A percentile compares a stretch with the other conserved stretches of the same genome.
These are phyloP conservation scores for Crepidotus variabilis DNA, from an alignment of 768 basidiomycete species.

Conservation along the genomic window DNA sequence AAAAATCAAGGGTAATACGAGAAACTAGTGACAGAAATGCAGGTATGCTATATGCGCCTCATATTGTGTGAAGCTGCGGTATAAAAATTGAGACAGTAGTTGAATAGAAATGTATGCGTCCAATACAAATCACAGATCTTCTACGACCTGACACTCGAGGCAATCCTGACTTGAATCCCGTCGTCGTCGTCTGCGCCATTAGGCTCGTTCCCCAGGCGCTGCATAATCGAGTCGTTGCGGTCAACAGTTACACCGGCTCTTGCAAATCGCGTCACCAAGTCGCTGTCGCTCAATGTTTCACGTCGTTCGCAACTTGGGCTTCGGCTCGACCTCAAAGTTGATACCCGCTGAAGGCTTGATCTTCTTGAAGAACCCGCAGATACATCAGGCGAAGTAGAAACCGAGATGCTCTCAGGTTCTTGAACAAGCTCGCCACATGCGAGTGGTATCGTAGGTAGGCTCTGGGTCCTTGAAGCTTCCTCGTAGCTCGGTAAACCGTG, in stretches of 20 bases:
- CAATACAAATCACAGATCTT: background rate
- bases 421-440: background rate
- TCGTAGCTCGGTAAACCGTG: conserved; percentile 85
- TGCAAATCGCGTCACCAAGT: background rate
- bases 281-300: background rate
- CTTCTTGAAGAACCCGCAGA: background rate
- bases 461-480: conserved; percentile 40
- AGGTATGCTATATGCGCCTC: background rate
- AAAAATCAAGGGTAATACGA: background rate
- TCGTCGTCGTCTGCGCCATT: background rate
- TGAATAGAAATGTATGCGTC: too few species aligned
- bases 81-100: too few species aligned
- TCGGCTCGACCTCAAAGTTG: background rate
- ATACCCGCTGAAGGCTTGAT: background rate
- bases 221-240: background rate
- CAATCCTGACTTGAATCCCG: background rate
- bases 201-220: background rate
- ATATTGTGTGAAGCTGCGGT: too few species aligned
- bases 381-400: background rate
- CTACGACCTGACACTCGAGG: background rate
- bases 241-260: background rate
- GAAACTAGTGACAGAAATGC: background rate
- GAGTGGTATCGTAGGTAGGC: background rate
- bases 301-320: background rate
- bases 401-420: background rate